A percentile compares a stretch with the other conserved stretches of the same genome.
Conservation (phyloP, 2,329 filamentous ascomycete genomes). For the Microdochium trichocladiopsis region DNA sequence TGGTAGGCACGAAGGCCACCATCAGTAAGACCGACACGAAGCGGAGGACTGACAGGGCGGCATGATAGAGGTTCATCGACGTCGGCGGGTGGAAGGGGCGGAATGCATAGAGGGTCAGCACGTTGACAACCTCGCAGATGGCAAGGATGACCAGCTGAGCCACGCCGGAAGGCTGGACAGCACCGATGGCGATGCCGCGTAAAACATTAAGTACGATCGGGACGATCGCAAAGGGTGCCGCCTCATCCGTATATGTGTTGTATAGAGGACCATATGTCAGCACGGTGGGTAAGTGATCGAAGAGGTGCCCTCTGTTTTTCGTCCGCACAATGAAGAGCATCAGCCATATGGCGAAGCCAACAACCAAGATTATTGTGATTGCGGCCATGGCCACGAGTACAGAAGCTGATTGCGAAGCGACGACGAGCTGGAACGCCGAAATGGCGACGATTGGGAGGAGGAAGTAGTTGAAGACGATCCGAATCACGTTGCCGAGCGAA, state of each 20-base stretch:
- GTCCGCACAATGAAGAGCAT: conserved; percentile 74
- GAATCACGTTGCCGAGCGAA: conserved; percentile 68
- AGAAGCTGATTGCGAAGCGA: conserved; percentile 58
- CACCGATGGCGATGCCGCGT: conserved; percentile 84
- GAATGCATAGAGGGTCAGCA: conserved; percentile 83
- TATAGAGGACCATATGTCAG: conserved; percentile 89
- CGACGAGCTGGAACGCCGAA: conserved; percentile 86
- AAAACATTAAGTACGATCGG: conserved; percentile 80
- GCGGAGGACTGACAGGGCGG: conserved; percentile 71
- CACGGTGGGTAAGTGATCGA: conserved; percentile 87
- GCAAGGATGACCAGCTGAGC: conserved; percentile 88
- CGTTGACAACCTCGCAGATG: conserved; percentile 87
- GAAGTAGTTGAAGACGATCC: conserved; percentile 89
- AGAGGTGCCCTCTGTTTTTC: conserved; percentile 77
- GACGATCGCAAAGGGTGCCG: conserved; percentile 81
- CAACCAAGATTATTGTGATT: conserved; percentile 63
- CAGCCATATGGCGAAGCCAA: conserved; percentile 71
- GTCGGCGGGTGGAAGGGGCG: conserved; percentile 84
- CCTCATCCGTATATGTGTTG: conserved; percentile 94
- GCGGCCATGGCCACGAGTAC: conserved; percentile 70
- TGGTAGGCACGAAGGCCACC: conserved; percentile 76
- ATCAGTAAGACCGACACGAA: conserved; percentile 70
- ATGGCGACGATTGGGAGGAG: conserved; percentile 79
- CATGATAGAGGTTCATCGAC: conserved; percentile 96
- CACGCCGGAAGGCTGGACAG: conserved; percentile 85